Conservation (phyloP, 73 alveolate species). For the Stentor roeselii region DNA sequence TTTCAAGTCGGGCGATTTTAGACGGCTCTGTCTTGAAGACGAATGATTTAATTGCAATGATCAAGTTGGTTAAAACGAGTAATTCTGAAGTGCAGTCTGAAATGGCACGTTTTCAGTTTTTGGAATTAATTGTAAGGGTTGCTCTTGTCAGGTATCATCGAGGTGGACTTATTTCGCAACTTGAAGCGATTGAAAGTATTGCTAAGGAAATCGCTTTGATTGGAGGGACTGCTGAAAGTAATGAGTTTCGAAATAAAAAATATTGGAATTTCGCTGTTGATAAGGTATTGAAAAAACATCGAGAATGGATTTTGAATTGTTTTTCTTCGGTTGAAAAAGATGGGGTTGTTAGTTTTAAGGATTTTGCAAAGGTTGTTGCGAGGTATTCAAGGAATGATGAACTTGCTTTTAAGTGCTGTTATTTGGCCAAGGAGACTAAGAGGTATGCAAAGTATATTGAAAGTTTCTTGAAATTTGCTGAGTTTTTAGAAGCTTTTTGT, state of each 20-base stretch:
- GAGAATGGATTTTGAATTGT: background rate
- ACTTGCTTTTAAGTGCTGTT: background rate
- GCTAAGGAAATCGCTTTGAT: background rate
- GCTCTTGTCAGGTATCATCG: background rate
- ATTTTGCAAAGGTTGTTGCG: background rate
- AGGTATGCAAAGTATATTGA: background rate
- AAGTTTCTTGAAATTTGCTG: background rate
- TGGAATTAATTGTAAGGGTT: background rate
- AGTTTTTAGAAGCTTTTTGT: conserved; percentile 13
- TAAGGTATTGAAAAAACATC: background rate
- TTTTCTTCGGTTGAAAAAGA: background rate
- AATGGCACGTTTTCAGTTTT: background rate
- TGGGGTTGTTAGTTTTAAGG: background rate
- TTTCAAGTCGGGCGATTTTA: background rate
- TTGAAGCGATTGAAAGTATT: background rate
- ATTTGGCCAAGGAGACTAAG: conserved; percentile 1
- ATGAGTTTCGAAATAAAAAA: background rate
- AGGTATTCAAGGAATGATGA: background rate
- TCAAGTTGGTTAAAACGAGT: background rate
- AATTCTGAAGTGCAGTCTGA: background rate
- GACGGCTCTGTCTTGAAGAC: background rate
- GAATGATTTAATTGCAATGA: background rate
- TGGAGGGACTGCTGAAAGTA: background rate
- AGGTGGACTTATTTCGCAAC: background rate
- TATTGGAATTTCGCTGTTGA: background rate